phyloP scores from a whole-genome alignment of 2,329 filamentous ascomycete genomes.

The Scytalidium lignicola region DNA sequence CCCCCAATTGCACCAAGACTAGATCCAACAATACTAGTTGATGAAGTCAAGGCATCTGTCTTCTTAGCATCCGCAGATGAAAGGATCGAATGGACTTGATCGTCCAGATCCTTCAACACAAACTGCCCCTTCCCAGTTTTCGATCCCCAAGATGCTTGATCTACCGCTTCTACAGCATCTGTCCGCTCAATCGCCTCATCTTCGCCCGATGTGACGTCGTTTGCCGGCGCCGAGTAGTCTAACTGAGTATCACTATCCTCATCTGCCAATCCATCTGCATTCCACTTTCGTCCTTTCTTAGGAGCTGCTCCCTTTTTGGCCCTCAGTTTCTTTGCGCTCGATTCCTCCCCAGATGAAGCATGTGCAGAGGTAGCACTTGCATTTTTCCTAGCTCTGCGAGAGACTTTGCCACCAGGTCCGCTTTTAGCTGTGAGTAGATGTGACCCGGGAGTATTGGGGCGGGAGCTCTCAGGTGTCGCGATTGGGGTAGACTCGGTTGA shows the following conservation, averaged over 20 bases:
- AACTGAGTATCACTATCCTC: conserved; percentile 72
- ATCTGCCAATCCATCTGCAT: conserved; percentile 79
- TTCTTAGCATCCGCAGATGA: conserved; percentile 69
- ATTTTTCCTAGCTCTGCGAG: conserved; percentile 73
- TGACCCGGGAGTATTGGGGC: conserved; percentile 68
- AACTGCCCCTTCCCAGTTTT: conserved; percentile 87
- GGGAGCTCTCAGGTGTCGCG: conserved; percentile 68
- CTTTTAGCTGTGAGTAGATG: conserved; percentile 69
- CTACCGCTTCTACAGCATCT: conserved; percentile 66
- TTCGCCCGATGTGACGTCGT: conserved; percentile 48
- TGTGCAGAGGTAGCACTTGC: conserved; percentile 52
- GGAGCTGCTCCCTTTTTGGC: conserved; percentile 45
- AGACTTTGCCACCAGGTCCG: conserved; percentile 72
- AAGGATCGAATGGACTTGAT: conserved; percentile 88
- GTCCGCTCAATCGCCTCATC: conserved; percentile 43
- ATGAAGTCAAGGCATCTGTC: conserved; percentile 34
- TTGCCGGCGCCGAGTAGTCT: conserved; percentile 75
- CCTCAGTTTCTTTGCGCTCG: conserved; percentile 53
- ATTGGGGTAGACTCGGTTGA: conserved; percentile 60
- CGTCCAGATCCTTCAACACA: conserved; percentile 85
- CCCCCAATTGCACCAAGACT: conserved; percentile 79
- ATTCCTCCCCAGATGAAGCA: conserved; percentile 81
- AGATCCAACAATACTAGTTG: conserved; percentile 67
- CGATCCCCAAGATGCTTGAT: conserved; percentile 77
- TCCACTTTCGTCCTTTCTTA: conserved; percentile 91